Conservation (phyloP, 2,329 filamentous ascomycete species). For the Aureobasidium uvarum region DNA sequence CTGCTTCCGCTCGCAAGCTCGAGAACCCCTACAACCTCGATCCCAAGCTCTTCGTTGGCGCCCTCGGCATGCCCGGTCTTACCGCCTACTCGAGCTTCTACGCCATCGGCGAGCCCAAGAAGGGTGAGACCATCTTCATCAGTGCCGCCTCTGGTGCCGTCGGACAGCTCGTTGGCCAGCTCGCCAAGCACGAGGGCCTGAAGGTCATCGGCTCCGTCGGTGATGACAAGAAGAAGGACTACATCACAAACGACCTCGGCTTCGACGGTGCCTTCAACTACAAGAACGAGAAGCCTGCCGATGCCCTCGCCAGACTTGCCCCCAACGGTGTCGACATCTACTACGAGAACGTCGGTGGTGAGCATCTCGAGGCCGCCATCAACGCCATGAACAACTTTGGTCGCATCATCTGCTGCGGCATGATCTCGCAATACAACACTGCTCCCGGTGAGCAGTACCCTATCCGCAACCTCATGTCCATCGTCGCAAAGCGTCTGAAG, state of each 20-base stretch:
- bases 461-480: conserved; percentile 62
- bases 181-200: conserved; percentile 78
- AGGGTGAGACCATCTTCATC: conserved; percentile 79
- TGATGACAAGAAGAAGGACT: conserved; percentile 74
- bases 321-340: conserved; percentile 80
- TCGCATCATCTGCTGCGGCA: conserved; percentile 61
- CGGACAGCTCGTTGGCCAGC: conserved; percentile 77
- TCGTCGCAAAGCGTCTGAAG: conserved; percentile 67
- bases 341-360: conserved; percentile 74
- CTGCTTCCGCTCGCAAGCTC: conserved; percentile 53
- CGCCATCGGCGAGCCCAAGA: conserved; percentile 70
- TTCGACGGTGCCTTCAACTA: conserved; percentile 84
- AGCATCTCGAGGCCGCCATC: conserved; percentile 68
- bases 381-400: conserved; percentile 63
- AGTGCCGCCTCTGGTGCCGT: conserved; percentile 78
- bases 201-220: conserved; percentile 78
- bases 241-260: conserved; percentile 65
- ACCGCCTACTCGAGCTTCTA: conserved; percentile 74
- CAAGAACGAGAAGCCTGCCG: conserved; percentile 71
- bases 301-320: conserved; percentile 67
- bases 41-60: conserved; percentile 66
- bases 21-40: conserved; percentile 69
- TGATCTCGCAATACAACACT: conserved; percentile 77
- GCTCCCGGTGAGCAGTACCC: conserved; percentile 58
- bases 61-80: conserved; percentile 74